Evolutionary conservation across 805 yeast genomes (phyloP).

Genomic region (Allodekkera sacchari): DNA sequence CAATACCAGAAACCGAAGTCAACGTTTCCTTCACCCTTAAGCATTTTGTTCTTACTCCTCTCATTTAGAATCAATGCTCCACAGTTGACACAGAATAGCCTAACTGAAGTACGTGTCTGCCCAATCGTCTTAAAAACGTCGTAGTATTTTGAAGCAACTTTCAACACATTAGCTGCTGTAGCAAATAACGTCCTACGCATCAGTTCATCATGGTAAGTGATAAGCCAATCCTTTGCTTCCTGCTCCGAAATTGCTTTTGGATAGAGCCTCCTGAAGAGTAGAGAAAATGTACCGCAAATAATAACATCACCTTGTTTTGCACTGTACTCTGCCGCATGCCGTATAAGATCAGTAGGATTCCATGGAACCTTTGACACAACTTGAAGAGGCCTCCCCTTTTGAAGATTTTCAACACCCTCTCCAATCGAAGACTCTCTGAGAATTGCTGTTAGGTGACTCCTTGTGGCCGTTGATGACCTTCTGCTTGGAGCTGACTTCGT

Average conservation of each 20-base stretch:
- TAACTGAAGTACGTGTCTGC: slow-evolving; percentile 32
- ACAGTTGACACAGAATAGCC: slow-evolving; percentile 58
- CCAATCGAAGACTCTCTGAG: slow-evolving; percentile 9
- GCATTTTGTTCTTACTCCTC: slow-evolving; percentile 32
- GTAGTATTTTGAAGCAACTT: slow-evolving; percentile 24
- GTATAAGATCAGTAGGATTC: slow-evolving; percentile 42
- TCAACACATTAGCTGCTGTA: slow-evolving; percentile 48
- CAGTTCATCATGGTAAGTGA: slow-evolving; percentile 46
- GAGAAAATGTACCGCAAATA: slow-evolving; percentile 47
- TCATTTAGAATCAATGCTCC: slow-evolving; percentile 54
- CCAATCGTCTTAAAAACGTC: slow-evolving; percentile 27
- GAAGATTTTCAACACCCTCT: slow-evolving; percentile 1
- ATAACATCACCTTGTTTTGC: slow-evolving; percentile 56
- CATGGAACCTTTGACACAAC: slow-evolving; percentile 36
- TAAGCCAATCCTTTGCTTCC: slow-evolving; percentile 47
- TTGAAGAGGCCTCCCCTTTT: slow-evolving; percentile 9
- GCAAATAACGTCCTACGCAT: slow-evolving; percentile 43
- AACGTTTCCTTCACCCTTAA: slow-evolving; percentile 21
- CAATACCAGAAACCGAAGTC: slow-evolving; percentile 81
- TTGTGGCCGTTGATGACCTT: slow-evolving; percentile 15
- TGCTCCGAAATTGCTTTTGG: slow-evolving; percentile 21
- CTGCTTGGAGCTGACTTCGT: too few species aligned
- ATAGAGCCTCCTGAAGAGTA: slow-evolving; percentile 40
- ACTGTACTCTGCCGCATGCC: slow-evolving; percentile 46
- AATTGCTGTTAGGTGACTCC: slow-evolving; percentile 23